Evolutionary conservation across 2,329 filamentous ascomycete genomes (phyloP).

Genomic region (Aspergillus udagawae): DNA sequence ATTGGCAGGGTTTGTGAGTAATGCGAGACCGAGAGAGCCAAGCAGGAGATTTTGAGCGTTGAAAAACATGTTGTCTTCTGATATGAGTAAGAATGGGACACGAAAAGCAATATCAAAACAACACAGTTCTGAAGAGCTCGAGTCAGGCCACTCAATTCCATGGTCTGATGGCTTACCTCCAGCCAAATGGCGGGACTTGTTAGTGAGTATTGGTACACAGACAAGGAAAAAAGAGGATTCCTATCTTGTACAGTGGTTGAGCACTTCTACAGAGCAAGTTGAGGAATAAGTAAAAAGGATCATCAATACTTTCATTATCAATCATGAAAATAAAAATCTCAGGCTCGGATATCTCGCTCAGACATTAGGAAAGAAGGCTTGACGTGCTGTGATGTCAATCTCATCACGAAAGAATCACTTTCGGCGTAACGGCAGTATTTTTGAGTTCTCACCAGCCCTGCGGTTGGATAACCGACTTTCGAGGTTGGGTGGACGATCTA

Average conservation of each 20-base stretch:
- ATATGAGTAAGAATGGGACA: neutral
- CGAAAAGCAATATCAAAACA: neutral
- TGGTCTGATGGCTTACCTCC: neutral
- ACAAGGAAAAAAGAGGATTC: neutral
- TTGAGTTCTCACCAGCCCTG: neutral
- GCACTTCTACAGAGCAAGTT: neutral
- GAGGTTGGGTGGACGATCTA: neutral
- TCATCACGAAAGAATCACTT: neutral
- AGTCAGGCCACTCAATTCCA: neutral
- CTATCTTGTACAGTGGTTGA: neutral
- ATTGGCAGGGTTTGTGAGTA: neutral
- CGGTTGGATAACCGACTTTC: neutral
- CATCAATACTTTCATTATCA: neutral
- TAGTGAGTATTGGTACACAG: neutral
- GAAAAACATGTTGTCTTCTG: neutral
- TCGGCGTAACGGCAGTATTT: neutral
- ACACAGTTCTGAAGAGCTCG: neutral
- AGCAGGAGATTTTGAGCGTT: neutral
- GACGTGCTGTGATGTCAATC: conserved; percentile 4
- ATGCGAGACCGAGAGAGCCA: neutral
- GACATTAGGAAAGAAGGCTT: neutral
- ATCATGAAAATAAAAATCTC: neutral
- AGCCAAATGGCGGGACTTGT: neutral
- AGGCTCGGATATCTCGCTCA: neutral
- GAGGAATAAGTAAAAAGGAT: neutral